A percentile compares a stretch with the other conserved stretches of the same genome.
Evolutionary conservation across 495 filamentous ascomycete species (phyloP).

Genomic region (Hypoxylon lienhwacheense): DNA sequence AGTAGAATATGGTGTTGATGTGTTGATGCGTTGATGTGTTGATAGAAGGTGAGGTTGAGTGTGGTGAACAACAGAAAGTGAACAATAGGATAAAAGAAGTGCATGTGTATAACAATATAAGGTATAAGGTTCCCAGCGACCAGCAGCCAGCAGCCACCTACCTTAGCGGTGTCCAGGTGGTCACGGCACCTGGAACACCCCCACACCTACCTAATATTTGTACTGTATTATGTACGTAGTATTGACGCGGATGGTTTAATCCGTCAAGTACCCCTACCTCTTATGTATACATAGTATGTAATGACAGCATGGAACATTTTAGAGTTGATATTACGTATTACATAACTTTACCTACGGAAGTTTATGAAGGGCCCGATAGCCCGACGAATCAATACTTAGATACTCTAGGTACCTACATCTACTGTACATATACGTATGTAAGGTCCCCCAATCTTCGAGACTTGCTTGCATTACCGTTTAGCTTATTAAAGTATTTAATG

Average conservation of each 20-base stretch:
- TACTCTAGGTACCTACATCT: slow-evolving; percentile 12
- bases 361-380: slow-evolving; percentile 10
- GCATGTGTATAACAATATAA: no score
- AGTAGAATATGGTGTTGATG: no score
- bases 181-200: slow-evolving; percentile 28
- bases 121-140: no score
- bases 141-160: not conserved
- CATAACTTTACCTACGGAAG: slow-evolving; percentile 1
- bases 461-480: no score
- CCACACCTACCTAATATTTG: slow-evolving; percentile 18
- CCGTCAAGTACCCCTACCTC: no score
- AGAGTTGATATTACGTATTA: slow-evolving; percentile 1
- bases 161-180: slow-evolving; percentile 19
- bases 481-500: no score
- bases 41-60: slow-evolving; percentile 20
- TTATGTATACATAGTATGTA: no score
- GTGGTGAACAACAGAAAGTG: slow-evolving; percentile 21
- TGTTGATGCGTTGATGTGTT: no score
- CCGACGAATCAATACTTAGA: slow-evolving; percentile 10
- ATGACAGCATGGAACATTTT: no score
- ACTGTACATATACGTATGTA: no score
- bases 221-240: slow-evolving; percentile 4
- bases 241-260: no score
- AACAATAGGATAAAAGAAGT: slow-evolving; percentile 15
- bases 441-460: no score